Conservation (phyloP, 768 basidiomycete species). For the Pleurotus ostreatus region DNA sequence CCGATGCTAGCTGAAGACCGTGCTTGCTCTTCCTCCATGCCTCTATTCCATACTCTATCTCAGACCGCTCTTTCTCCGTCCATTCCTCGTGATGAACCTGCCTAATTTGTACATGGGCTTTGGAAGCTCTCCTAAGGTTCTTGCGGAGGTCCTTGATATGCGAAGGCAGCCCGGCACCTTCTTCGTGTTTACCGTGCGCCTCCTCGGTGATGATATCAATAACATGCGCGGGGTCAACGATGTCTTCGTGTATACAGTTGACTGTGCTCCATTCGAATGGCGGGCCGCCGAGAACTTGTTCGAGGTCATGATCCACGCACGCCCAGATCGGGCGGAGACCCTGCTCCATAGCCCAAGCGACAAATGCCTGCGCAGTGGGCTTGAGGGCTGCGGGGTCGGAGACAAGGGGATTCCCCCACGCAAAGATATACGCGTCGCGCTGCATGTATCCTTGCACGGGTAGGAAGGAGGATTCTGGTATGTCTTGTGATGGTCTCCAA, state of each 20-base stretch:
- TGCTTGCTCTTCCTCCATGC: slow-evolving; percentile 52
- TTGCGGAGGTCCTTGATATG: slow-evolving; percentile 55
- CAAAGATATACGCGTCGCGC: slow-evolving; percentile 45
- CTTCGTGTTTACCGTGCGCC: slow-evolving; percentile 25
- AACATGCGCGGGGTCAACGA: slow-evolving; percentile 45
- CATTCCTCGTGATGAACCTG: slow-evolving; percentile 37
- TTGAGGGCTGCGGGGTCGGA: slow-evolving; percentile 31
- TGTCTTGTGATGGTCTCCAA: slow-evolving; percentile 31
- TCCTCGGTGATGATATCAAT: slow-evolving; percentile 34
- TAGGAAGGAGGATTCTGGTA: slow-evolving; percentile 35
- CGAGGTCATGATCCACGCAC: slow-evolving; percentile 50
- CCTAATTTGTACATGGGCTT: slow-evolving; percentile 45
- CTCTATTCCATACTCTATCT: slow-evolving; percentile 48
- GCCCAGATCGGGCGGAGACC: slow-evolving; percentile 55
- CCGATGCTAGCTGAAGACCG: slow-evolving; percentile 56
- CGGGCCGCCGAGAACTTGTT: slow-evolving; percentile 40
- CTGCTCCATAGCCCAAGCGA: slow-evolving; percentile 37
- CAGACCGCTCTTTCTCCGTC: slow-evolving; percentile 38
- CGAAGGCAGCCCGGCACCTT: slow-evolving; percentile 25
- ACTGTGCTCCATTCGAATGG: slow-evolving; percentile 57
- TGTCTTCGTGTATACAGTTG: slow-evolving; percentile 61
- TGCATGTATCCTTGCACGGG: slow-evolving; percentile 62
- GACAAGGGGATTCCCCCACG: slow-evolving; percentile 64
- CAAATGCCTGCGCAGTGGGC: slow-evolving; percentile 37
- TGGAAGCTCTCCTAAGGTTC: slow-evolving; percentile 57